Percentiles rank a stretch among this genome's conserved stretches.
phyloP scores from a whole-genome alignment of 306 rosid genomes.

The Betula pendula region DNA sequence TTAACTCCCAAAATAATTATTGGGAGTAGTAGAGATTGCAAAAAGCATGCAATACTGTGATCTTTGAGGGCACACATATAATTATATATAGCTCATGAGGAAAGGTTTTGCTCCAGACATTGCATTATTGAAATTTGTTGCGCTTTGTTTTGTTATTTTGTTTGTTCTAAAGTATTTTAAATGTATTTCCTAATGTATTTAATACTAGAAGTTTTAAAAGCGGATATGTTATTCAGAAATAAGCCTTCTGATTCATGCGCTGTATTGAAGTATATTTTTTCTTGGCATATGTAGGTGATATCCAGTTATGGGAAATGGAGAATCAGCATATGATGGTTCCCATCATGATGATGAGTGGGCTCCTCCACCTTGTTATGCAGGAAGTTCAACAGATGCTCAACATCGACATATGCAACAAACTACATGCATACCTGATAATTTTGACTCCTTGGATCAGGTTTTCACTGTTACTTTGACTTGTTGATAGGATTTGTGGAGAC shows the following conservation, averaged over 20 bases:
- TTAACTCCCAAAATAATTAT: not conserved
- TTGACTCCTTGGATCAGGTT: slow-evolving; percentile 87
- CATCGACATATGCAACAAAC: slow-evolving; percentile 33
- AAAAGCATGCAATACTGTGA: not conserved
- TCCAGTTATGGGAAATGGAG: slow-evolving; percentile 66
- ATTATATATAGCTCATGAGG: not conserved
- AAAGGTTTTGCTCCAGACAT: not conserved
- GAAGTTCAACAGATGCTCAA: slow-evolving; percentile 29
- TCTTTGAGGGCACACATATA: not conserved
- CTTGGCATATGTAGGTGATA: slow-evolving; percentile 32
- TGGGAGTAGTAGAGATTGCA: not conserved
- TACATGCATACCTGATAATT: slow-evolving; percentile 64
- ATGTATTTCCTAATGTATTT: not conserved
- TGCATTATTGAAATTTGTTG: not conserved
- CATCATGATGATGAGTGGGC: not conserved
- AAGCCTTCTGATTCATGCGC: not conserved
- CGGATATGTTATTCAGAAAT: not conserved
- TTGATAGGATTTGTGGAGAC: not conserved
- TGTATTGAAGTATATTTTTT: slow-evolving; percentile 2
- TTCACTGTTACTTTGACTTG: slow-evolving; percentile 9
- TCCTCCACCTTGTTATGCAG: slow-evolving; percentile 27
- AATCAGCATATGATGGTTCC: slow-evolving; percentile 48
- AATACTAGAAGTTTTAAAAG: not conserved
- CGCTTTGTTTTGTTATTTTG: not conserved
- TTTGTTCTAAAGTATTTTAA: not conserved